A percentile compares a stretch with the other conserved stretches of the same genome.
Conservation (phyloP, 257 asterid species). For the Ilex aquifolium region DNA sequence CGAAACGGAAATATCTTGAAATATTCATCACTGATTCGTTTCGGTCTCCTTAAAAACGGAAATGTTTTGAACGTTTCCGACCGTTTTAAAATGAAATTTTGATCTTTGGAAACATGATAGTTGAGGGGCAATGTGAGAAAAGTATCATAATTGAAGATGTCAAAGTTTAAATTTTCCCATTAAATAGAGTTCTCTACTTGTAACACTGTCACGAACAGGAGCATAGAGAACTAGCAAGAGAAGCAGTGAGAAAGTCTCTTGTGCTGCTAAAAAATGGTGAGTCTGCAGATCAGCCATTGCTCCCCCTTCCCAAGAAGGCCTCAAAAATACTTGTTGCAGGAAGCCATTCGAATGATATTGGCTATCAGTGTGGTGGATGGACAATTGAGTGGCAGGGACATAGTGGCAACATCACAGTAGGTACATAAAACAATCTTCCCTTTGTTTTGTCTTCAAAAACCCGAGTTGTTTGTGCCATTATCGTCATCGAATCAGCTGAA, state of each 20-base stretch:
- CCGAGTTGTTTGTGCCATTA: too few relatives aligned
- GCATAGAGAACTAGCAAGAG: not conserved
- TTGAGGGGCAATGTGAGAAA: too few relatives aligned
- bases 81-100: too few relatives aligned
- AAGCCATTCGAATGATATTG: not conserved
- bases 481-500: too few relatives aligned
- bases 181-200: not conserved
- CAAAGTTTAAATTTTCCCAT: too few relatives aligned
- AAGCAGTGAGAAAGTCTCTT: not conserved
- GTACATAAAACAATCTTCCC: not conserved
- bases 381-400: not conserved
- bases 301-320: not conserved
- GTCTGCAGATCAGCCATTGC: not conserved
- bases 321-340: conserved; percentile 1
- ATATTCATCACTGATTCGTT: too few relatives aligned
- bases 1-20: too few relatives aligned
- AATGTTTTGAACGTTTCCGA: too few relatives aligned
- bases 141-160: too few relatives aligned
- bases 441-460: too few relatives aligned
- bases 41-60: too few relatives aligned
- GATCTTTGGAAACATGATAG: too few relatives aligned
- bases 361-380: not conserved
- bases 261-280: not conserved
- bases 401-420: not conserved
- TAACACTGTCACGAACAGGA: not conserved